A percentile compares a stretch with the other conserved stretches of the same genome.
Evolutionary conservation across 768 basidiomycete species (phyloP).

Genomic region (Rhizopogon rudus): DNA sequence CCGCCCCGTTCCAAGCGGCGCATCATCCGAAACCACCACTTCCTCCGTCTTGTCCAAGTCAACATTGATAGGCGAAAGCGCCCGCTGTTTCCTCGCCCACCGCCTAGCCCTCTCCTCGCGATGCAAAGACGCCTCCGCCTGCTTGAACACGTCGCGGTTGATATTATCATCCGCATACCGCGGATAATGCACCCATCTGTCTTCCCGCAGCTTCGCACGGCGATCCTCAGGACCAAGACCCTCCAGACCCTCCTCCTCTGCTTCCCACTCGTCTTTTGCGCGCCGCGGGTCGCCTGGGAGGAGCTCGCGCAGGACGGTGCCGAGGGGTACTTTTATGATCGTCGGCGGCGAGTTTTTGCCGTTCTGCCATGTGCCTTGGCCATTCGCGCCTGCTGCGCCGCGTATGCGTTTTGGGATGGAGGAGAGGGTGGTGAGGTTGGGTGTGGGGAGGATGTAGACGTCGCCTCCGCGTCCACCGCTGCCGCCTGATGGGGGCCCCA

Average conservation of each 20-base stretch:
- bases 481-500: conserved; percentile 90
- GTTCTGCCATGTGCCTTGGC: conserved; percentile 84
- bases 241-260: conserved; percentile 55
- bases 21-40: conserved; percentile 40
- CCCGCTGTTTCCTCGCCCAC: conserved; percentile 38
- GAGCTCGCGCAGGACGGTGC: conserved; percentile 84
- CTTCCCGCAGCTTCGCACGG: conserved; percentile 55
- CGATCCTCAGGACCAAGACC: conserved; percentile 44
- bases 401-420: conserved; percentile 64
- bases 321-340: conserved; percentile 79
- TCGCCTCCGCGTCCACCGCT: conserved; percentile 88
- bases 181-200: conserved; percentile 82
- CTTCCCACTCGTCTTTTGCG: conserved; percentile 66
- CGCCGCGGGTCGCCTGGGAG: conserved; percentile 60
- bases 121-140: conserved; percentile 60
- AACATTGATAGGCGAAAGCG: conserved; percentile 42
- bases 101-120: conserved; percentile 59
- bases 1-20: conserved; percentile 58
- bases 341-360: conserved; percentile 71
- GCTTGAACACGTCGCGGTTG: conserved; percentile 59
- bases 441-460: conserved; percentile 78
- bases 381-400: conserved; percentile 63
- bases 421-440: conserved; percentile 73
- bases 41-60: conserved; percentile 56
- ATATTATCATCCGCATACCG: conserved; percentile 56